Conservation (phyloP, 345 rosid species). For the Lepidium aucheri region DNA sequence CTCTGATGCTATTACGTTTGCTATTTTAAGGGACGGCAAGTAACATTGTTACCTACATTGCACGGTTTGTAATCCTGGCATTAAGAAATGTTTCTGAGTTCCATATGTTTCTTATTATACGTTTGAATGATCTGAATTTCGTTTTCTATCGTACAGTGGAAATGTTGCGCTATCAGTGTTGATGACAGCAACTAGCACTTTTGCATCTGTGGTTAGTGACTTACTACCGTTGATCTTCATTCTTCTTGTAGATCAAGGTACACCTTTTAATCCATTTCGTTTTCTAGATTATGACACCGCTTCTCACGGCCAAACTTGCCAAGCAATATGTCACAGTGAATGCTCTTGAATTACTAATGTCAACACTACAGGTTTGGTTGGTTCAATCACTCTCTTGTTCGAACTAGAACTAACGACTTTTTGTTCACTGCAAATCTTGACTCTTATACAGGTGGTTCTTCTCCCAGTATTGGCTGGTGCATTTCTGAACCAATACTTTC, state of each 20-base stretch:
- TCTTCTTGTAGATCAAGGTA: slow-evolving; percentile 1
- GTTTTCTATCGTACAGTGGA: slow-evolving; percentile 42
- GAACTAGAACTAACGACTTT: background rate
- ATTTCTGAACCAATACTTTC: slow-evolving; percentile 71
- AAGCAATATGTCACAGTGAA: slow-evolving; percentile 83
- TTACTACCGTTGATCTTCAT: background rate
- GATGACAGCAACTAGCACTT: slow-evolving; percentile 90
- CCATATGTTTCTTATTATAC: background rate
- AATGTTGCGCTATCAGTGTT: slow-evolving; percentile 87
- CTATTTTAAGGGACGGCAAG: slow-evolving; percentile 81
- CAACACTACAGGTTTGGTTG: slow-evolving; percentile 64
- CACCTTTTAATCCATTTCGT: background rate
- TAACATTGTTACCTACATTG: slow-evolving; percentile 81
- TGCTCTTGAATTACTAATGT: slow-evolving; percentile 54
- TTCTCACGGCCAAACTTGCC: slow-evolving; percentile 77
- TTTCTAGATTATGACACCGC: slow-evolving; percentile 81
- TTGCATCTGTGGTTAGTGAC: slow-evolving; percentile 76
- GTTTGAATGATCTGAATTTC: slow-evolving; percentile 18
- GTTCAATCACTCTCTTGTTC: slow-evolving; percentile 8
- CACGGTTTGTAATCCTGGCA: slow-evolving; percentile 40
- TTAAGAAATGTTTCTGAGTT: background rate
- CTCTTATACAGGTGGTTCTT: slow-evolving; percentile 58
- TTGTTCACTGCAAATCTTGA: background rate
- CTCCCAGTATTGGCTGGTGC: slow-evolving; percentile 84
- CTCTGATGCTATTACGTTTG: background rate